Base-by-base conservation (phyloP, 129 eudicot genomes). In the Tagetes patula region DNA sequence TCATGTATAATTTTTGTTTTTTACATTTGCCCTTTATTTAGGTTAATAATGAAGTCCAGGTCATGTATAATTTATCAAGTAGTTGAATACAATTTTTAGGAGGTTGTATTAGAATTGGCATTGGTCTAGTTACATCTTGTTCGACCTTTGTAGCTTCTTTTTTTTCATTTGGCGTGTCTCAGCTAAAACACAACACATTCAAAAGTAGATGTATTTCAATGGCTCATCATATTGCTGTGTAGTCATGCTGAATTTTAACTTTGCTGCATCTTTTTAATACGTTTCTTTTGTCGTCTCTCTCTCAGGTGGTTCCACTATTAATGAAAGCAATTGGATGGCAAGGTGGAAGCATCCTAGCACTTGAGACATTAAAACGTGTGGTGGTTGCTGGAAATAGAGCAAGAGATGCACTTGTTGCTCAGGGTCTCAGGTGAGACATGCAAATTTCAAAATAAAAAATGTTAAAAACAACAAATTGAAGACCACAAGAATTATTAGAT, bases 321-420 rank as follows among this genome's bases (percentile, higher is more conserved):
- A 94, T 94, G 99, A 90, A 94, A 80, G 99, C 99, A 52, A 94
- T 94, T 63, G 97, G 99, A 59, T 94, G 99, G 99, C 99, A 90
- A 88, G 99, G 99, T 39, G 99, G 99, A 65, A 94, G 99, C 83
- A 94, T 94, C 69, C 84, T 90, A 60, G 97, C 99, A 62, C 96
- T 94, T 77, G 99, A 94, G 85, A 94, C 99, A 69, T 77, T 94
- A 50, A 90, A 94, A 78, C 99, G 99, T 42, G 96, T 94, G 56
- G 99, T 94, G 72, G 97, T 80, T 75, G 99, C 99, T 65, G 97
- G 99, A 53, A 94, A 94, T 82, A 86, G 99, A 64, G 99, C 96
- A 55, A 81, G 99, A 71, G 99, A 94, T 80, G 96, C 99, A 46
- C 94, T 94, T 78, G 99, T 94, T 38, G 99, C 99, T 49, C 99